Conservation (phyloP, 2,329 filamentous ascomycete species). For the Plectosphaerella cucumerina region DNA sequence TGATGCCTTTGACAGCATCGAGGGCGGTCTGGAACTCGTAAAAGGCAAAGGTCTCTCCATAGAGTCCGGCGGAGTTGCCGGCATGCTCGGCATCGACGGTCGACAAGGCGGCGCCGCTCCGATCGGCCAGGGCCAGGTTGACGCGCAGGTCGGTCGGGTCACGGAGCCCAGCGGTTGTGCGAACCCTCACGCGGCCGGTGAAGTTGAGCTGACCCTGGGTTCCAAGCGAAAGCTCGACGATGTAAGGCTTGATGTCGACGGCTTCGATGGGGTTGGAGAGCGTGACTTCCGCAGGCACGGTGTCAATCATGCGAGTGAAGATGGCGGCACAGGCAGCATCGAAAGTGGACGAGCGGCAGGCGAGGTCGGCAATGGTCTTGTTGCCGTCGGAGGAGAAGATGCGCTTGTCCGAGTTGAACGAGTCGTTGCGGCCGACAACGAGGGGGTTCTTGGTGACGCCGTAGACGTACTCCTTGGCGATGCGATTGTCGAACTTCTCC, state of each 20-base stretch:
- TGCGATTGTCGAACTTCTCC: slow-evolving; percentile 18
- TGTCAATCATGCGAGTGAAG: slow-evolving; percentile 29
- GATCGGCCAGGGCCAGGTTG: slow-evolving; percentile 9
- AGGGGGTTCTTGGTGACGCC: slow-evolving; percentile 17
- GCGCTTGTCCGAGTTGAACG: slow-evolving; percentile 14
- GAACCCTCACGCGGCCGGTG: slow-evolving; percentile 21
- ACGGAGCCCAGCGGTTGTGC: slow-evolving; percentile 10
- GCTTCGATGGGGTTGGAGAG: slow-evolving; percentile 23
- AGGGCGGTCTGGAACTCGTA: slow-evolving; percentile 23
- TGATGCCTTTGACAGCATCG: slow-evolving; percentile 19
- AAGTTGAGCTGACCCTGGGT: slow-evolving; percentile 17
- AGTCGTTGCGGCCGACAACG: slow-evolving; percentile 15
- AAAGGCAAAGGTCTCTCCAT: slow-evolving; percentile 21
- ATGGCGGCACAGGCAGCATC: slow-evolving; percentile 23
- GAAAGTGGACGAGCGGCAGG: slow-evolving; percentile 29
- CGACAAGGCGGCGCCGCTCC: slow-evolving; percentile 8
- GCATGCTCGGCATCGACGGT: slow-evolving; percentile 8
- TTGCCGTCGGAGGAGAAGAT: slow-evolving; percentile 24
- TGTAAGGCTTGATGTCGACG: slow-evolving; percentile 27
- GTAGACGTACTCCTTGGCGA: slow-evolving; percentile 14
- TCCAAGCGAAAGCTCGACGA: slow-evolving; percentile 20
- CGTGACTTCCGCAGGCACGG: slow-evolving; percentile 23
- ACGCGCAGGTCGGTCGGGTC: slow-evolving; percentile 12
- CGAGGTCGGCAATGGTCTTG: slow-evolving; percentile 34
- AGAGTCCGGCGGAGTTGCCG: slow-evolving; percentile 18